Percentiles rank a stretch among this genome's conserved stretches.
Conservation (phyloP, 345 rosid genomes). For the Eucalyptus brandiana region DNA sequence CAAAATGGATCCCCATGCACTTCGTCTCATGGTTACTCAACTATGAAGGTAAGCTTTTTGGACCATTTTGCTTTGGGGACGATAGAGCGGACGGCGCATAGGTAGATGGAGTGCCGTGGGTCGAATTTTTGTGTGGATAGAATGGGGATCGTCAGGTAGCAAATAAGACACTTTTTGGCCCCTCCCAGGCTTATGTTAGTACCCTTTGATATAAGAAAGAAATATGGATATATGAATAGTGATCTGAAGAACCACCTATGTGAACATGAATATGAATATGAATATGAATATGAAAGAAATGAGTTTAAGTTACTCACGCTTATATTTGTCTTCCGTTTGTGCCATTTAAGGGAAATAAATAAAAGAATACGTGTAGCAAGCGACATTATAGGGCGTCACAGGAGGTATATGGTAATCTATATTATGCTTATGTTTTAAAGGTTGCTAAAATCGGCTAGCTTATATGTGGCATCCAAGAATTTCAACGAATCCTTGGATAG, state of each 20-base stretch:
- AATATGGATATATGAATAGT: neutral
- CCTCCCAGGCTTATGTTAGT: neutral
- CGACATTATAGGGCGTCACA: neutral
- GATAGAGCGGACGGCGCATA: neutral
- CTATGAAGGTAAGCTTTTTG: neutral
- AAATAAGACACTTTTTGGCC: neutral
- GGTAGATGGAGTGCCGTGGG: neutral
- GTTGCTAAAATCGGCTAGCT: too few relatives aligned
- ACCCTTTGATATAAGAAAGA: neutral
- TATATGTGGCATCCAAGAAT: too few relatives aligned
- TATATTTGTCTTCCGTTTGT: neutral
- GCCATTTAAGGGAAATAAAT: neutral
- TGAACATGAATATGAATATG: neutral
- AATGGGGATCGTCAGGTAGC: neutral
- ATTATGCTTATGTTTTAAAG: too few relatives aligned
- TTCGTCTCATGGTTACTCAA: too few relatives aligned
- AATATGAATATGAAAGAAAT: neutral
- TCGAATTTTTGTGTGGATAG: neutral
- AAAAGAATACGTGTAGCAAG: neutral
- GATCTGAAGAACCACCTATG: neutral
- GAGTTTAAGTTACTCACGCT: neutral
- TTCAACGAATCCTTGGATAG: too few relatives aligned
- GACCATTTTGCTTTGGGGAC: neutral
- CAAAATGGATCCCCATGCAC: neutral
- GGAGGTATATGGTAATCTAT: too few relatives aligned